Base-by-base conservation (phyloP, 2,329 filamentous ascomycete species). In the Teratosphaeria epicoccoides region DNA sequence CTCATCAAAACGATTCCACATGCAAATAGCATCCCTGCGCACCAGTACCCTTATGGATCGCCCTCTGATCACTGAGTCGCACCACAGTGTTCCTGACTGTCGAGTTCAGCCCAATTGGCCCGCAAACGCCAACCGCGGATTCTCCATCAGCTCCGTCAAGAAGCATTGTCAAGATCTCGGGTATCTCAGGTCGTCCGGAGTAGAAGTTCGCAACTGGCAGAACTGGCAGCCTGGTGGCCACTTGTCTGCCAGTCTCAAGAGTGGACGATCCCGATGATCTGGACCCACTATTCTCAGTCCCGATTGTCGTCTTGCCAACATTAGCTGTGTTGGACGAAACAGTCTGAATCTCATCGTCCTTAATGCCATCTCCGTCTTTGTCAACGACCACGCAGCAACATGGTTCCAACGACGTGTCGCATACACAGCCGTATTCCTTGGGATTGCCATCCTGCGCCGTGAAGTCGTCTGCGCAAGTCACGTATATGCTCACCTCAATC, bases 401-500 rank as follows among this genome's bases (percentile, higher is more conserved):
- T 4, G 59, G 57, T 11, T 59, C 60, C 33, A 57, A 51, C 3
- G 56, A 55, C 52, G 61, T 59, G 43, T 61, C 61, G 45, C 61
- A 63, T 10, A 55, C 45, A 46, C 61, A 63, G 7, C 55, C 55
- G 24, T 58, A 60, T 49, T 58, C 57, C 49, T 59, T 60, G 20
- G 47, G 26, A 25, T 54, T 47, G 37, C 10, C 46, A 23, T 11
- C 49, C 7, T 52, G 47, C 2, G 57, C 55, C 4, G 59, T 61
- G 50, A 61, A 59, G 10, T 55, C 49, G 9, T 59, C 56, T n/a
- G 53, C 57, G 24, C 60, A 62, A 1, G 62, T 64, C 4, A 63
- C 58, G 25, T 58, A 55, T 2, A 64, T 53, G 43, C 55, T 57
- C 28, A 63, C 52, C 14, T 50, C 37, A 1, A 55, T 49, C 9